Evolutionary conservation across 177 flowering plant genomes (phyloP), one percentile per base, ranked within the genome.

Genomic region (Vitis hybrid): DNA sequence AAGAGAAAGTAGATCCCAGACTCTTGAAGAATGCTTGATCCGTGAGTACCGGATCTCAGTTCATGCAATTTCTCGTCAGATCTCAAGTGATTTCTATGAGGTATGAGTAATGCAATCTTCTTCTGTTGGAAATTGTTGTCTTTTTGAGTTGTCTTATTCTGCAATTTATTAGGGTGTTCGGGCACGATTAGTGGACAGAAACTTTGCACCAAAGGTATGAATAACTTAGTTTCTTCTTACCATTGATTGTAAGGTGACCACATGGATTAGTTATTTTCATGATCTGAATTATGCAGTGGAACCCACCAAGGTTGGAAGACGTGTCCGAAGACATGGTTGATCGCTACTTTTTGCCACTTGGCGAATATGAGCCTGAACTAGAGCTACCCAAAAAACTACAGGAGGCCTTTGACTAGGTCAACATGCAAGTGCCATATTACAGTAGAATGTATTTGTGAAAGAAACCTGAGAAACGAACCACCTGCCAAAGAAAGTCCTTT

Each of bases 271-370:
- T 10, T 10, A 51, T 17, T 51, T 19, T 64, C 8, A 18, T 64
- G 19, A n/a, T 17, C 3, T 50, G 8, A 51, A 51, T n/a, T 17
- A 17, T 66, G 75, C 70, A 65, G 75, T 72, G 75, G 75, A 50
- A 72, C 49, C 75, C 75, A 2, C 75, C 69, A 10, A 6, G 64
- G n/a, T 32, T 72, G 48, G 75, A 58, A 15, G 35, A 65, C 10
- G 75, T 72, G 30, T 40, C 62, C 17, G 27, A 72, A 52, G 75
- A 72, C 49, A 72, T 72, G 75, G 70, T 72, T 2, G 56, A 72
- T 13, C 40, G 15, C 18, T 72, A 56, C 60, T 72, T 66, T 51
- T 35, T 49, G 3, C 50, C 58, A 13, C 57, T 59, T 48, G 27
- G 60, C 11, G 51, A 21, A 8, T 11, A 1, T 12, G 74, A 71